These are phyloP conservation scores for Xylariaceae sp. DNA, from an alignment of 2,329 filamentous ascomycete species.

Conservation along the genomic window DNA sequence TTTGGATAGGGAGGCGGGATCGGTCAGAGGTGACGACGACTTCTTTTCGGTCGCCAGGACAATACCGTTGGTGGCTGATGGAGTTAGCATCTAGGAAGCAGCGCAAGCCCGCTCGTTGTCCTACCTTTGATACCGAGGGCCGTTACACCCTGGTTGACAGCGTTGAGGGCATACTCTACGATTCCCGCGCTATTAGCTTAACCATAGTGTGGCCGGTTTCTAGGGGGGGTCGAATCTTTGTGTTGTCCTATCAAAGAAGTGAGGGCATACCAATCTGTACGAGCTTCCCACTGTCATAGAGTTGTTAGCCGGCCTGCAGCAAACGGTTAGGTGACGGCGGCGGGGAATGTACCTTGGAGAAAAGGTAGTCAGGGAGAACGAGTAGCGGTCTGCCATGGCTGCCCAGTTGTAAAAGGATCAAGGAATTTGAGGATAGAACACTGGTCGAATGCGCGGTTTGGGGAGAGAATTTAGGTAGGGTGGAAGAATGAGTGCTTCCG, in stretches of 20 bases:
- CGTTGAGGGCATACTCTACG: slow-evolving; percentile 95
- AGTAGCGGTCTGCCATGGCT: slow-evolving; percentile 95
- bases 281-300: slow-evolving; percentile 75
- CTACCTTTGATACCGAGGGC: slow-evolving; percentile 96
- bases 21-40: slow-evolving; percentile 93
- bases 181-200: slow-evolving; percentile 9
- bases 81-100: slow-evolving; percentile 13
- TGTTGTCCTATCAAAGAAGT: slow-evolving; percentile 1
- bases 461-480: slow-evolving; percentile 3
- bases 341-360: slow-evolving; percentile 77
- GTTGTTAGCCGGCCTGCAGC: slow-evolving; percentile 43
- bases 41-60: slow-evolving; percentile 99
- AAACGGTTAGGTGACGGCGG: slow-evolving; percentile 21
- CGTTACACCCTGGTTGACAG: slow-evolving; percentile 98
- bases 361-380: slow-evolving; percentile 98
- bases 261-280: slow-evolving; percentile 79
- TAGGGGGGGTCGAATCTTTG: background rate
- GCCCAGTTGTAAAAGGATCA: slow-evolving; percentile 4
- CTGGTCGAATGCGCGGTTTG: slow-evolving; percentile 1
- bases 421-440: slow-evolving; percentile 8
- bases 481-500: slow-evolving; percentile 8
- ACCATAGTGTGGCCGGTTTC: background rate
- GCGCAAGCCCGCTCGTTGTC: slow-evolving; percentile 14
- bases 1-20: slow-evolving; percentile 91
- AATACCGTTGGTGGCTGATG: slow-evolving; percentile 89